Conservation (phyloP, 495 filamentous ascomycete genomes). For the Trypethelium eluteriae region DNA sequence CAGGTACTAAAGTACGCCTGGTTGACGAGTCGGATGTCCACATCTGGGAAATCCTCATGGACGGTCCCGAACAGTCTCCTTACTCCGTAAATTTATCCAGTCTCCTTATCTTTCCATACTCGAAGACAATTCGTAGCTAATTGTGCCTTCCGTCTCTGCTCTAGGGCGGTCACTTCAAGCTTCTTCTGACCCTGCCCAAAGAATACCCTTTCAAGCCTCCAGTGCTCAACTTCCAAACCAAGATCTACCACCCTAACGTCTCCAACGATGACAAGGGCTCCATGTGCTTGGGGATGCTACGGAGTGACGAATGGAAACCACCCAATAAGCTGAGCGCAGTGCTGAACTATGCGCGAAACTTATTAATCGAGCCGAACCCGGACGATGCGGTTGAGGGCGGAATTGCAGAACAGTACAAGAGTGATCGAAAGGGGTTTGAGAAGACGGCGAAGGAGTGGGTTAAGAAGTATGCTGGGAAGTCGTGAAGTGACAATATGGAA, state of each 20-base stretch:
- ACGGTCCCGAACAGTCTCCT: constrained; percentile 61
- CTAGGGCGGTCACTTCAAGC: constrained; percentile 69
- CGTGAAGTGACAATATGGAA: constrained; percentile 9
- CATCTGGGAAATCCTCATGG: constrained; percentile 74
- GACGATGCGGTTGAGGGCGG: constrained; percentile 87
- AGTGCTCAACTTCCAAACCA: constrained; percentile 76
- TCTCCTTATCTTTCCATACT: background rate
- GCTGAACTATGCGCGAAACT: constrained; percentile 65
- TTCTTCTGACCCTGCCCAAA: constrained; percentile 66
- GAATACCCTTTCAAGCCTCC: constrained; percentile 97
- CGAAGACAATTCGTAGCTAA: background rate
- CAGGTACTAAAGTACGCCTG: constrained; percentile 36
- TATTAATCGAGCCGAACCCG: constrained; percentile 80
- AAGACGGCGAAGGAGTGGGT: constrained; percentile 80
- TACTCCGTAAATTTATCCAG: constrained; percentile 52
- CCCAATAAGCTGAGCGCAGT: constrained; percentile 68
- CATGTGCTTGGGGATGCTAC: constrained; percentile 87
- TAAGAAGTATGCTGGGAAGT: constrained; percentile 59
- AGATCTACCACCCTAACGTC: constrained; percentile 97
- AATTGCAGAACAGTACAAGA: constrained; percentile 79
- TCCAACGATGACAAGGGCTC: constrained; percentile 85
- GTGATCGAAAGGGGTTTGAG: constrained; percentile 64
- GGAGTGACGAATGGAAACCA: constrained; percentile 92
- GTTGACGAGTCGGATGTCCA: constrained; percentile 56
- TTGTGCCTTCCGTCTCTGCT: background rate